Conservation (phyloP, 2,329 filamentous ascomycete species). For the Verticillium nubilum region DNA sequence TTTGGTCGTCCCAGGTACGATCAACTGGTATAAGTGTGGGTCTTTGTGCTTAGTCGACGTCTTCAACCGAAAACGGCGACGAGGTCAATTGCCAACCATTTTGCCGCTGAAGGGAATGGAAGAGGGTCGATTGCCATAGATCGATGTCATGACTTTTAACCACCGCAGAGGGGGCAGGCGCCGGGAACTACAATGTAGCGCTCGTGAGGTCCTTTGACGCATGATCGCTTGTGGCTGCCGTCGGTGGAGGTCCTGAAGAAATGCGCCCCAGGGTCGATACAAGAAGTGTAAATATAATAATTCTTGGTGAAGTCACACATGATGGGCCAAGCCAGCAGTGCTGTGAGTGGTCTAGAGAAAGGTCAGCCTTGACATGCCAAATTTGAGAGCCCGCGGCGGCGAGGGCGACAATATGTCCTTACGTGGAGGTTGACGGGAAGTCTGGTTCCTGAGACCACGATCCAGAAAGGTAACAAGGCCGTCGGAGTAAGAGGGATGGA, state of each 20-base stretch:
- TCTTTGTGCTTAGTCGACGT: not conserved
- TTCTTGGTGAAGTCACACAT: slow-evolving; percentile 68
- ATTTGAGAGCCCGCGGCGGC: not conserved
- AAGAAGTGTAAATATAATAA: slow-evolving; percentile 71
- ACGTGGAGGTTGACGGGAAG: not conserved
- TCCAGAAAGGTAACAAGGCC: not conserved
- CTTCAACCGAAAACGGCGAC: not conserved
- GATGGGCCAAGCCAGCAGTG: slow-evolving; percentile 12
- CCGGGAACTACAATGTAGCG: slow-evolving; percentile 67
- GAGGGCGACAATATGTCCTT: not conserved
- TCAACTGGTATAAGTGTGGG: not conserved
- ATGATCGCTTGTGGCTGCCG: slow-evolving; percentile 54
- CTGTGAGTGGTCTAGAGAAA: not conserved
- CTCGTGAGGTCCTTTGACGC: slow-evolving; percentile 63
- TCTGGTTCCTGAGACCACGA: not conserved
- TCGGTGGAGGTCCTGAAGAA: slow-evolving; percentile 67
- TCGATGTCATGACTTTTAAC: slow-evolving; percentile 15
- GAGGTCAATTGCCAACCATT: not conserved
- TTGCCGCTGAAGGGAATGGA: not conserved
- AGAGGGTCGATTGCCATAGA: not conserved
- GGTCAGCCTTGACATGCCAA: not conserved
- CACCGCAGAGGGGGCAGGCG: slow-evolving; percentile 43
- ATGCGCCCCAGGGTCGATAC: slow-evolving; percentile 62
- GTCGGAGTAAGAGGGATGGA: not conserved
- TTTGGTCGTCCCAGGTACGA: not conserved